These are phyloP conservation scores for Nitzschia sp. DNA, from an alignment of 108 stramenopile genomes.

Conservation along the genomic window DNA sequence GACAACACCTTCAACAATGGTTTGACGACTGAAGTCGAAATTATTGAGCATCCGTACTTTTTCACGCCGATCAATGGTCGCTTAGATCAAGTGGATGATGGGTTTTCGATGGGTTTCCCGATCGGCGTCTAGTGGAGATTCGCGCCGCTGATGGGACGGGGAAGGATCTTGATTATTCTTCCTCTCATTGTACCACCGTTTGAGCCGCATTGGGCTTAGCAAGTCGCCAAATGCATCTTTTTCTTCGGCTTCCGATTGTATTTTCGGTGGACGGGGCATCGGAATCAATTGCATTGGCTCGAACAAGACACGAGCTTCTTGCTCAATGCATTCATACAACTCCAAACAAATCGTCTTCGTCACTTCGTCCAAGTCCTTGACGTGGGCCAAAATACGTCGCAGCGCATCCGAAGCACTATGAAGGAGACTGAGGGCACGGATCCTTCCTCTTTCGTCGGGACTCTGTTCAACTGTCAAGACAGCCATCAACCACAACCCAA, in stretches of 20 bases:
- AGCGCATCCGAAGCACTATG: conserved; percentile 38
- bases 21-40: no score
- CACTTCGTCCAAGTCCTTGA: conserved; percentile 7
- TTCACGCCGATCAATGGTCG: no score
- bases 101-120: no score
- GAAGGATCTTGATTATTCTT: no score
- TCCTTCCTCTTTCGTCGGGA: conserved; percentile 44
- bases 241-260: not conserved
- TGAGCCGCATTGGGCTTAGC: conserved; percentile 32
- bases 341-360: conserved; percentile 20
- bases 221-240: conserved; percentile 8
- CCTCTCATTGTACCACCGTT: conserved; percentile 18
- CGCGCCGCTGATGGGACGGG: no score
- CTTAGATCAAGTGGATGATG: no score
- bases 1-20: no score
- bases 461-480: conserved; percentile 29
- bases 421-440: conserved; percentile 45
- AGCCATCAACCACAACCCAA: conserved; percentile 47
- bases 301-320: conserved; percentile 39
- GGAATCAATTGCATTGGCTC: conserved; percentile 29
- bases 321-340: conserved; percentile 30
- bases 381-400: conserved; percentile 8
- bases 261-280: not conserved
- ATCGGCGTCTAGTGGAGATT: no score
- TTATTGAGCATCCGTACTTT: no score